Percentiles rank a stretch among this genome's conserved stretches.
Evolutionary conservation across 768 basidiomycete genomes (phyloP).

Genomic region (Russula foetens): DNA sequence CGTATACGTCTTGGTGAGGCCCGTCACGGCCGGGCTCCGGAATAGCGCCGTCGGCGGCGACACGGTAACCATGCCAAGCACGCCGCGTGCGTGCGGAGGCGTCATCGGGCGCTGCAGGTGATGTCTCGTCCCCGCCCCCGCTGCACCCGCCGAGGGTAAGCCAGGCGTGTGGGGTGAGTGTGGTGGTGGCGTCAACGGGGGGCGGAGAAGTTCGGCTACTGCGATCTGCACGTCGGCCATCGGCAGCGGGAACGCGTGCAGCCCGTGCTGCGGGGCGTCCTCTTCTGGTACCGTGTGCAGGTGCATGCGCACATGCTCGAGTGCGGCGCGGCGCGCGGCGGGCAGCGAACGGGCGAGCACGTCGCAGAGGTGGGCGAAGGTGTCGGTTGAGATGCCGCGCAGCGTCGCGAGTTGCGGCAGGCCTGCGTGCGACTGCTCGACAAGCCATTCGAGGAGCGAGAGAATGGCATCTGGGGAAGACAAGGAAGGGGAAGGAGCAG

Average conservation of each 20-base stretch:
- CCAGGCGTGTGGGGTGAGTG: too few relatives aligned
- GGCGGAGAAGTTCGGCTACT: neutral
- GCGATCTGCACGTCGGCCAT: neutral
- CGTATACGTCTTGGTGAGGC: conserved; percentile 73
- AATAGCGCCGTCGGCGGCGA: conserved; percentile 65
- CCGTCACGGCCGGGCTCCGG: conserved; percentile 63
- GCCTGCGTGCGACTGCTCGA: conserved; percentile 28
- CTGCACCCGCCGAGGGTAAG: neutral
- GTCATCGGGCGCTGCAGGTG: conserved; percentile 30
- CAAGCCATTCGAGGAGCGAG: conserved; percentile 49
- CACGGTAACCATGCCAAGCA: conserved; percentile 54
- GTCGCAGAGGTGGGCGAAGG: conserved; percentile 41
- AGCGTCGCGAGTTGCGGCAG: conserved; percentile 40
- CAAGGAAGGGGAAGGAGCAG: too few relatives aligned
- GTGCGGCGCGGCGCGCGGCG: conserved; percentile 24
- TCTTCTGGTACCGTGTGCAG: conserved; percentile 23
- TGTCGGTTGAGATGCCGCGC: conserved; percentile 39
- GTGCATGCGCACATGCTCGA: conserved; percentile 29
- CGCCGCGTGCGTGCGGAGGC: conserved; percentile 33
- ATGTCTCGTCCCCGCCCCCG: neutral
- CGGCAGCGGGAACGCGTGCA: neutral
- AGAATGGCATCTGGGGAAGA: conserved; percentile 27
- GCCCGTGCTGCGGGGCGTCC: conserved; percentile 7
- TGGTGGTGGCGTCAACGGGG: neutral
- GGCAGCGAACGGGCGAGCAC: conserved; percentile 27